Evolutionary conservation across 208 protist genomes (phyloP).

Genomic region (Leishmania braziliensis): DNA sequence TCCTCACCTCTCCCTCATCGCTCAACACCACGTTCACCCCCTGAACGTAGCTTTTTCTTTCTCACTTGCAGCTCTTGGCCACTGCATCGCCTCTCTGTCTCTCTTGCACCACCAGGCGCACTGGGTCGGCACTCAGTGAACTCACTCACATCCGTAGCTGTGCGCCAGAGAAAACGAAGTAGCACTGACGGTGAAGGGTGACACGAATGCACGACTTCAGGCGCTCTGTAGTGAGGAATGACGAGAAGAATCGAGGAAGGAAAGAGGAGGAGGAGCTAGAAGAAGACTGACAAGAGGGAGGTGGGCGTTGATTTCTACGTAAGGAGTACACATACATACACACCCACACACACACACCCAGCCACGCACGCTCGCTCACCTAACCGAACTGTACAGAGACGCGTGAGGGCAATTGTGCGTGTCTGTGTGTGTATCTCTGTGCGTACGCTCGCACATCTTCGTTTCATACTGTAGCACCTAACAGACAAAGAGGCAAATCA

Average conservation of each 20-base stretch:
- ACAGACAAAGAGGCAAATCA: background rate
- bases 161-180: background rate
- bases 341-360: background rate
- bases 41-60: background rate
- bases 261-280: background rate
- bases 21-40: too few relatives aligned
- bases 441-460: background rate
- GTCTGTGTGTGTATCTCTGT: conserved; percentile 6
- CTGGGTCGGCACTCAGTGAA: background rate
- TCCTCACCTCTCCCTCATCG: background rate
- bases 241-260: background rate
- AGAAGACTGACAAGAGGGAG: background rate
- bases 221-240: background rate
- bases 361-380: background rate
- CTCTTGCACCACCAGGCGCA: background rate
- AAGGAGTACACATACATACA: background rate
- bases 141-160: background rate
- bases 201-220: background rate
- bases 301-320: background rate
- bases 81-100: background rate
- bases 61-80: background rate
- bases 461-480: conserved; percentile 5
- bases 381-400: background rate
- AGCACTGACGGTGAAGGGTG: background rate
- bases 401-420: background rate